Conservation (phyloP, 495 filamentous ascomycete genomes). For the Hapsidospora chrysogenum region DNA sequence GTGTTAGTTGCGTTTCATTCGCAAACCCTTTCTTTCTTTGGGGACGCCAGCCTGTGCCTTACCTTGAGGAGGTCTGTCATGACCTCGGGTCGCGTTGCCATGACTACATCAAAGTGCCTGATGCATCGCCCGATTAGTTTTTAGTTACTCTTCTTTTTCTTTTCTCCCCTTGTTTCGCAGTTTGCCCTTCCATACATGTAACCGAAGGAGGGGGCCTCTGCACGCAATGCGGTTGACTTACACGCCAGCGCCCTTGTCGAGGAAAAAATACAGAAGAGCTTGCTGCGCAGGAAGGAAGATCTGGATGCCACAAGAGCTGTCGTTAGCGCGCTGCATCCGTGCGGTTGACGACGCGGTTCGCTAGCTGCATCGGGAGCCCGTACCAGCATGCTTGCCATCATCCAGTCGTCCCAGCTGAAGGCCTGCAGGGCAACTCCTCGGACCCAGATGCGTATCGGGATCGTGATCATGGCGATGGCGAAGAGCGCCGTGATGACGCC, state of each 20-base stretch:
- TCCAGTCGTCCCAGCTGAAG: conserved; percentile 24
- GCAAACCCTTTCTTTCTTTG: too few species aligned
- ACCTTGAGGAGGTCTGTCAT: neutral
- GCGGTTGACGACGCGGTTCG: too few species aligned
- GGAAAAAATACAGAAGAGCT: conserved; percentile 5
- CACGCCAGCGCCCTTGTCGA: conserved; percentile 14
- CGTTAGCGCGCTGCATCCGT: too few species aligned
- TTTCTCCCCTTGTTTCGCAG: neutral
- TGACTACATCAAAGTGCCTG: conserved; percentile 9
- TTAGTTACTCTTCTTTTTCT: neutral
- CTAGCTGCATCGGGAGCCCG: conserved; percentile 13
- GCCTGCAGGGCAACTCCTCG: conserved; percentile 16
- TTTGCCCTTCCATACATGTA: too few species aligned
- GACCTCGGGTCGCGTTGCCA: neutral
- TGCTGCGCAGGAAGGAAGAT: conserved; percentile 2
- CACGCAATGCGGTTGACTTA: conserved; percentile 21
- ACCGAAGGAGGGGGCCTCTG: conserved; percentile 1
- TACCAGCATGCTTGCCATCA: conserved; percentile 13
- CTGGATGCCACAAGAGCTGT: conserved; percentile 15
- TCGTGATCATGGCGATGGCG: conserved; percentile 11
- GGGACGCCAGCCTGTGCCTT: neutral
- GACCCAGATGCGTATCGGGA: conserved; percentile 21
- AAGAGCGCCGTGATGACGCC: conserved; percentile 15
- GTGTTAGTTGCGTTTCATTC: too few species aligned
- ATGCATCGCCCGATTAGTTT: neutral